Percentiles rank a stretch among this genome's conserved stretches.
phyloP scores from a whole-genome alignment of 2,329 filamentous ascomycete species.

The Neofusicoccum laricinum region DNA sequence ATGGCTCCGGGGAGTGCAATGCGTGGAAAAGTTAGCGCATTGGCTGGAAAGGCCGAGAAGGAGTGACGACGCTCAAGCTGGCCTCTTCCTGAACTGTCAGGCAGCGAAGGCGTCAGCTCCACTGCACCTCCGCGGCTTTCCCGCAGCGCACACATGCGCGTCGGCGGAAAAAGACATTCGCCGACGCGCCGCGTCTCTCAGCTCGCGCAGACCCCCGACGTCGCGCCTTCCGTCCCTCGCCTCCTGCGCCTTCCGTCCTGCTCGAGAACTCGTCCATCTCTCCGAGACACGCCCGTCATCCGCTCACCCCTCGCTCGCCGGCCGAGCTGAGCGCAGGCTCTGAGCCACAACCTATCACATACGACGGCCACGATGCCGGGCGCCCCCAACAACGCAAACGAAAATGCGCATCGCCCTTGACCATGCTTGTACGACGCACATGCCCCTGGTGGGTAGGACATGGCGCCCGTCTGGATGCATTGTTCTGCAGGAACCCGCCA shows the following conservation, averaged over 20 bases:
- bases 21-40: not conserved
- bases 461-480: not conserved
- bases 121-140: not conserved
- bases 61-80: conserved; percentile 4
- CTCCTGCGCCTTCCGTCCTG: not conserved
- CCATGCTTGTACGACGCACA: not conserved
- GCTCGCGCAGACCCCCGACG: not conserved
- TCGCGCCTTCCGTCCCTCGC: not conserved
- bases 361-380: not conserved
- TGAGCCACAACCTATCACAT: not conserved
- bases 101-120: not conserved
- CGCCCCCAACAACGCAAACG: conserved; percentile 5
- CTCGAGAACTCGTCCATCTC: not conserved
- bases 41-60: not conserved
- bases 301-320: not conserved
- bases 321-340: not conserved
- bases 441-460: not conserved
- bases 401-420: conserved; percentile 1
- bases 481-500: conserved; percentile 5
- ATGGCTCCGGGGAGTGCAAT: not conserved
- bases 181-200: not conserved
- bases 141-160: not conserved
- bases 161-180: not conserved
- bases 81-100: conserved; percentile 1
- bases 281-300: conserved; percentile 9